Evolutionary conservation across 108 stramenopile genomes (phyloP).

Genomic region (Fistulifera pelliculosa): DNA sequence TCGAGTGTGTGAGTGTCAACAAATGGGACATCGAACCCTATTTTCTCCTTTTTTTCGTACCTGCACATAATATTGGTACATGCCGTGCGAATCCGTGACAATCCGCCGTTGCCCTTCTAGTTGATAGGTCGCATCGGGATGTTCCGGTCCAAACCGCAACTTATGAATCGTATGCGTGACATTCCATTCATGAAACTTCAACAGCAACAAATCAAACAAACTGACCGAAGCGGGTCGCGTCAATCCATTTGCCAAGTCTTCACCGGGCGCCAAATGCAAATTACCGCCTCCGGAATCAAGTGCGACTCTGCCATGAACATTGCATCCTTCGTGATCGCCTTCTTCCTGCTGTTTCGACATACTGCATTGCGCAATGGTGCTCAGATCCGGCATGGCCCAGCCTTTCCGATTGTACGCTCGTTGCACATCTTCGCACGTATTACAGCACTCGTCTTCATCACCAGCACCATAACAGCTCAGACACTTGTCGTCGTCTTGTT

Average conservation of each 20-base stretch:
- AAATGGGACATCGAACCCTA: no score
- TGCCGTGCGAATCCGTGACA: slow-evolving; percentile 72
- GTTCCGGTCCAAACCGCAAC: slow-evolving; percentile 74
- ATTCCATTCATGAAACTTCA: slow-evolving; percentile 83
- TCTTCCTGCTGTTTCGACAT: slow-evolving; percentile 15
- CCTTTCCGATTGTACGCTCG: slow-evolving; percentile 80
- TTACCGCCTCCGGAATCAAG: slow-evolving; percentile 85
- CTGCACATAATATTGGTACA: slow-evolving; percentile 93
- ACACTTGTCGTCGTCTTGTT: slow-evolving; percentile 31
- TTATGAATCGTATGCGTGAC: slow-evolving; percentile 87
- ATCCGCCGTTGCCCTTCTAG: slow-evolving; percentile 58
- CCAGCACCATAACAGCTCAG: slow-evolving; percentile 97
- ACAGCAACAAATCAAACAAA: slow-evolving; percentile 29
- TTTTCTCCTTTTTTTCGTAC: no score
- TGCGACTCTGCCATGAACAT: slow-evolving; percentile 80
- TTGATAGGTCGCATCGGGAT: slow-evolving; percentile 59
- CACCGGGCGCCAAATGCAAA: slow-evolving; percentile 90
- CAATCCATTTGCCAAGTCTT: slow-evolving; percentile 22
- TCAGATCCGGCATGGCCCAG: slow-evolving; percentile 67
- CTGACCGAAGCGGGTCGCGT: slow-evolving; percentile 8
- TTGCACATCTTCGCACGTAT: slow-evolving; percentile 93
- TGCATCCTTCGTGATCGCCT: slow-evolving; percentile 83
- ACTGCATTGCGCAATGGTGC: slow-evolving; percentile 54
- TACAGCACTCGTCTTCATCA: slow-evolving; percentile 87
- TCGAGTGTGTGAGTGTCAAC: no score